Percentiles rank a stretch among this genome's conserved stretches.
Conservation (phyloP, 108 stramenopile genomes). For the Cyclostephanos tholiformis region DNA sequence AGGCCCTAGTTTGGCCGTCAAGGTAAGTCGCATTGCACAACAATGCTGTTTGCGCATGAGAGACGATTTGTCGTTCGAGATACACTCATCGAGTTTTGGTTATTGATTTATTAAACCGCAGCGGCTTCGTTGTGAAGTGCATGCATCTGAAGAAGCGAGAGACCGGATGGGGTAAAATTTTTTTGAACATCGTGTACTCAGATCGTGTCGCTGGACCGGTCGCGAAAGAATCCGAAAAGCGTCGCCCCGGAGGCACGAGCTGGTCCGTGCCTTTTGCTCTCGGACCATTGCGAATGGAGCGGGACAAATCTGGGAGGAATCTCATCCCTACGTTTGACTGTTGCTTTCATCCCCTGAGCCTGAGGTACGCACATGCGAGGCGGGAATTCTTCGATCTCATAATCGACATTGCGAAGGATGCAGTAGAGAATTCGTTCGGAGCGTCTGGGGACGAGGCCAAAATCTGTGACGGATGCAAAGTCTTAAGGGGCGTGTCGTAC, state of each 20-base stretch:
- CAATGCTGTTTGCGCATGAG: too few relatives aligned
- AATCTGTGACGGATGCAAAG: conserved; percentile 6
- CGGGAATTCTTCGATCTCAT: conserved; percentile 36
- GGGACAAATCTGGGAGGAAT: conserved; percentile 45
- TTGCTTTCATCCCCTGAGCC: conserved; percentile 38
- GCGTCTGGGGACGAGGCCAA: conserved; percentile 25
- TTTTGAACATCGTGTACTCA: conserved; percentile 59
- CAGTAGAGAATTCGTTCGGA: conserved; percentile 19
- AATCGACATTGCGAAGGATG: conserved; percentile 36
- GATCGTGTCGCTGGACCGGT: conserved; percentile 44
- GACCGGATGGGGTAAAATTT: conserved; percentile 43
- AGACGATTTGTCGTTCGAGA: too few relatives aligned
- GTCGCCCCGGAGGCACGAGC: conserved; percentile 14
- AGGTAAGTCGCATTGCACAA: too few relatives aligned
- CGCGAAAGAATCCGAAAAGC: not conserved
- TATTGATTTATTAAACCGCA: too few relatives aligned
- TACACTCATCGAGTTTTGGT: too few relatives aligned
- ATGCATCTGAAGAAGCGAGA: conserved; percentile 37
- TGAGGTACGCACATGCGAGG: conserved; percentile 31
- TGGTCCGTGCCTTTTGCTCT: conserved; percentile 63
- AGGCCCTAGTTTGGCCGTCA: conserved; percentile 49
- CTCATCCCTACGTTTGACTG: conserved; percentile 44
- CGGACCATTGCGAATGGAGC: conserved; percentile 64
- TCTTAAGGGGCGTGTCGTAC: conserved; percentile 37
- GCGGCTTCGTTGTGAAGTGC: conserved; percentile 62